Percentiles rank a stretch among this genome's conserved stretches.
Evolutionary conservation across 1,284 basidiomycete species (phyloP).

Genomic region (Phellopilus nigrolimitatus): DNA sequence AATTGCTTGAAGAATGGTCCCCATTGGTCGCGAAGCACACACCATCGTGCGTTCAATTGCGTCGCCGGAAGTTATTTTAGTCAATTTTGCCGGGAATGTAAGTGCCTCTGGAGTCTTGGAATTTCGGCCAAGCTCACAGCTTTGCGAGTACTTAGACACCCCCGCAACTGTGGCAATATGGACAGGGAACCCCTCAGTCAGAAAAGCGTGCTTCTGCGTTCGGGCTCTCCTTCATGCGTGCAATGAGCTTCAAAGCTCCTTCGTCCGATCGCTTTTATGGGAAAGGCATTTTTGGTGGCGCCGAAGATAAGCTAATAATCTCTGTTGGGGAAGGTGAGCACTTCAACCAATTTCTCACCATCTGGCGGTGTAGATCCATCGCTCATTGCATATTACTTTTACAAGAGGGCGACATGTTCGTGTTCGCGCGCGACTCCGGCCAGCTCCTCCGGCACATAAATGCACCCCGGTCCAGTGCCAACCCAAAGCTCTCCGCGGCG

Average conservation of each 20-base stretch:
- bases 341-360: not conserved
- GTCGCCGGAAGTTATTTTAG: slow-evolving; percentile 2
- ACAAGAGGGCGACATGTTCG: slow-evolving; percentile 13
- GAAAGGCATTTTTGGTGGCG: slow-evolving; percentile 11
- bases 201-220: slow-evolving; percentile 6
- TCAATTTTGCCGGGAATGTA: slow-evolving; percentile 15
- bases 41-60: slow-evolving; percentile 2
- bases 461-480: not conserved
- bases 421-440: slow-evolving; percentile 8
- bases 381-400: not conserved
- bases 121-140: not conserved
- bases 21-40: slow-evolving; percentile 11
- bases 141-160: slow-evolving; percentile 3
- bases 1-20: not conserved
- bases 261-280: slow-evolving; percentile 11
- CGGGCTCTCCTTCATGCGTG: slow-evolving; percentile 9
- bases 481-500: not conserved
- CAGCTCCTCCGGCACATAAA: slow-evolving; percentile 12
- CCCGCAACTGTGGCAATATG: slow-evolving; percentile 16
- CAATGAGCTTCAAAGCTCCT: slow-evolving; percentile 12
- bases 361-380: not conserved
- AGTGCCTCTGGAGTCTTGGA: not conserved
- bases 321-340: slow-evolving; percentile 10
- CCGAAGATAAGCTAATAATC: slow-evolving; percentile 10
- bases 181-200: not conserved